Evolutionary conservation across 768 basidiomycete genomes (phyloP).

Genomic region (Sistotremastrum niveocremeum): DNA sequence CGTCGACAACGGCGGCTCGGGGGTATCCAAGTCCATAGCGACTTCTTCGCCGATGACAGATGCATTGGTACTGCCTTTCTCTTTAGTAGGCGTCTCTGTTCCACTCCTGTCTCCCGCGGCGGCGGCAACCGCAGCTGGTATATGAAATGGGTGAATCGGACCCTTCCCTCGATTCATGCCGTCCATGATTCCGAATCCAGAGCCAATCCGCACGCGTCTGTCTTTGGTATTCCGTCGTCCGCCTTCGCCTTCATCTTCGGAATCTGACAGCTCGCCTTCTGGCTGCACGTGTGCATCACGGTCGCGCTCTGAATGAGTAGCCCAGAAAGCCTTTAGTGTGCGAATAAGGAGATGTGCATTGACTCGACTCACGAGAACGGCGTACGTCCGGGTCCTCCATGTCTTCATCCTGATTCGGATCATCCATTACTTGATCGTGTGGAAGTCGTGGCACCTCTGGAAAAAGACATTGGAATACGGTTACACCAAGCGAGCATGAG

Average conservation of each 20-base stretch:
- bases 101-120: too few relatives aligned
- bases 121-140: too few relatives aligned
- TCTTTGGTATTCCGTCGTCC: slow-evolving; percentile 42
- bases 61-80: too few relatives aligned
- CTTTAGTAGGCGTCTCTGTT: too few relatives aligned
- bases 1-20: too few relatives aligned
- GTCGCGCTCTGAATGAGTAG: slow-evolving; percentile 30
- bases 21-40: too few relatives aligned
- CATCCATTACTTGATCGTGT: slow-evolving; percentile 75
- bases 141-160: too few relatives aligned
- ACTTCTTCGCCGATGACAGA: too few relatives aligned
- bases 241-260: slow-evolving; percentile 93
- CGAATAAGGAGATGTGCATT: background rate
- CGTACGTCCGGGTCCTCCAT: slow-evolving; percentile 64
- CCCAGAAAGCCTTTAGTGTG: background rate
- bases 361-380: slow-evolving; percentile 35
- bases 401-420: slow-evolving; percentile 73
- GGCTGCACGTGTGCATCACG: slow-evolving; percentile 73
- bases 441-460: slow-evolving; percentile 75
- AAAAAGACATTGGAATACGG: background rate
- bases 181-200: too few relatives aligned
- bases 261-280: slow-evolving; percentile 88
- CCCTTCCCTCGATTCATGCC: too few relatives aligned
- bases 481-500: background rate
- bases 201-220: too few relatives aligned